A percentile compares a stretch with the other conserved stretches of the same genome.
These are phyloP conservation scores for Neurospora sp. DNA, from an alignment of 495 filamentous ascomycete species.

Conservation along the genomic window DNA sequence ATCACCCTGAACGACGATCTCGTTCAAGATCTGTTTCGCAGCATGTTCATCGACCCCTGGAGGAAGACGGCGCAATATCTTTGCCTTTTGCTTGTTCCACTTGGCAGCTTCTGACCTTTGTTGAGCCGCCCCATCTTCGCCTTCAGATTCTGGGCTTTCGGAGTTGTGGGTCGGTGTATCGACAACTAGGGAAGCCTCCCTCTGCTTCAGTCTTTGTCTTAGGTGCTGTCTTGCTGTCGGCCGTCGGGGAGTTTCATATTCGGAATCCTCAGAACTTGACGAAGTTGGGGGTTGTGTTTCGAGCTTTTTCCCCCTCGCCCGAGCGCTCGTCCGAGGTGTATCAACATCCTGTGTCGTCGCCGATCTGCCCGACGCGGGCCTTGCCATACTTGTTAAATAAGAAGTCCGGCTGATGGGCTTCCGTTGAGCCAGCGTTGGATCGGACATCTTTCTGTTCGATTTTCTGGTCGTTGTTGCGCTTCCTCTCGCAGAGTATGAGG, in stretches of 20 bases:
- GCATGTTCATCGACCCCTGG: slow-evolving; percentile 70
- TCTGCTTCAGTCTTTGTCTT: not conserved
- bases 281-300: slow-evolving; percentile 5
- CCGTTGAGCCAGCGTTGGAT: slow-evolving; percentile 8
- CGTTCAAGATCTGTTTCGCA: slow-evolving; percentile 86
- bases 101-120: slow-evolving; percentile 24
- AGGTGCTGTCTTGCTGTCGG: not conserved
- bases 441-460: slow-evolving; percentile 6
- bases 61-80: slow-evolving; percentile 65
- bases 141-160: slow-evolving; percentile 13
- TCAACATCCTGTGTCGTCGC: slow-evolving; percentile 1
- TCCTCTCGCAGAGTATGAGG: not conserved
- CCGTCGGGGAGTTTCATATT: slow-evolving; percentile 3
- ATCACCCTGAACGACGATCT: slow-evolving; percentile 91
- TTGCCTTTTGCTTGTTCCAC: slow-evolving; percentile 38
- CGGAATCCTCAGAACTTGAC: slow-evolving; percentile 10
- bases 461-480: not conserved
- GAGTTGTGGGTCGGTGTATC: slow-evolving; percentile 5
- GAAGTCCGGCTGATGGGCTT: slow-evolving; percentile 4
- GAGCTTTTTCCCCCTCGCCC: not conserved
- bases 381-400: slow-evolving; percentile 1
- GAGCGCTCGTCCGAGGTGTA: not conserved
- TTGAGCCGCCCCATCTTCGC: slow-evolving; percentile 10
- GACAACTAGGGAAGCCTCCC: slow-evolving; percentile 8
- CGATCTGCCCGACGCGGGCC: slow-evolving; percentile 1